Evolutionary conservation across 257 asterid genomes (phyloP).

Genomic region (Scutellaria barbata): DNA sequence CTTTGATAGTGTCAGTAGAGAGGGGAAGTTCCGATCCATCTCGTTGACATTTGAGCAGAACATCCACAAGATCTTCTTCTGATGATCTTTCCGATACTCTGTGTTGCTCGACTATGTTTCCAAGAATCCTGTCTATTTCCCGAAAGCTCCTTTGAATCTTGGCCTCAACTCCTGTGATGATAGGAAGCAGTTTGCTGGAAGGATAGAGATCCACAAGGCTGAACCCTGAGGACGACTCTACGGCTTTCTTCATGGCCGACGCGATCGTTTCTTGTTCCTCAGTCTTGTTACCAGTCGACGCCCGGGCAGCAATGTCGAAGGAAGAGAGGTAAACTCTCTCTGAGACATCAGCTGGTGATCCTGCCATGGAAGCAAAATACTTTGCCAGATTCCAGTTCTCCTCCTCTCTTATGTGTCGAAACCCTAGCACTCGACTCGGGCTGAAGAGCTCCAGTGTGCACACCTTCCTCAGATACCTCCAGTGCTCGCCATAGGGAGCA

Average conservation of each 20-base stretch:
- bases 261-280: background rate
- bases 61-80: background rate
- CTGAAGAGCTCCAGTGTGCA: conserved; percentile 16
- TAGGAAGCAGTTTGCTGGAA: background rate
- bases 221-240: background rate
- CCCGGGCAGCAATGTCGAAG: background rate
- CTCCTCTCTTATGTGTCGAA: background rate
- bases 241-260: background rate
- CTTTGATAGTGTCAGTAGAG: background rate
- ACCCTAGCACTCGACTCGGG: background rate
- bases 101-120: background rate
- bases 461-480: background rate
- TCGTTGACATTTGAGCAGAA: conserved; percentile 5
- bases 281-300: background rate
- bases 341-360: background rate
- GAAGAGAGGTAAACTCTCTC: background rate
- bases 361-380: background rate
- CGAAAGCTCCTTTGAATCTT: background rate
- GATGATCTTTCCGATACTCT: background rate
- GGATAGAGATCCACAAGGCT: conserved; percentile 2
- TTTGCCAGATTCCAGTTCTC: background rate
- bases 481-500: conserved; percentile 11
- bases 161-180: background rate
- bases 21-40: too few relatives aligned
- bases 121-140: background rate